Evolutionary conservation across 345 rosid genomes (phyloP), one percentile per base, ranked within the genome.

Genomic region (Luvunga scandens): DNA sequence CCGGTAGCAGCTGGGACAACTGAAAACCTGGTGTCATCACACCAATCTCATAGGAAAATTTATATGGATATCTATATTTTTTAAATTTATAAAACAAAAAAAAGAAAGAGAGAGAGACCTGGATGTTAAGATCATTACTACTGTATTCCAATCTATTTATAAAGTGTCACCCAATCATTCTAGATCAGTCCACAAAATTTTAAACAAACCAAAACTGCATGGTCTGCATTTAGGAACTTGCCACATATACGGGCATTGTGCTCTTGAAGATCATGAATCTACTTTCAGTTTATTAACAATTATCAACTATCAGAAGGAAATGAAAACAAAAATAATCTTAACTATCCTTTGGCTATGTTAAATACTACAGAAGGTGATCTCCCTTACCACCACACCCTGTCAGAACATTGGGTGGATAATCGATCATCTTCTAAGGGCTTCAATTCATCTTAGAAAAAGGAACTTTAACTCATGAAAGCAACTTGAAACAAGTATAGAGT

Each of bases 1-100:
- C 71, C 79, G 53, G 73, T 74, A 66, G 66, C 61, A 31, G 53
- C 72, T 25, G 57, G 75, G 42, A 66, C 24, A 22, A 27, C 38
- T 31, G 76, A 74, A 42, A 73, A 33, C 70, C 73, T 76, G 75
- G 33, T 71, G 73, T 4, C 48, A 68, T 27, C 80, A 62, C 61
- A 71, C 55, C 24, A 59, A 55, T 25, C 2, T 25, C 34, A 14
- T 9, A 5, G 25, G 39, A 30, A 71, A 25, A 71, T 16, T n/a
- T 56, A 39, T 24, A 30, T 0, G 9, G 60, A 48, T 71, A 27
- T 21, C 53, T 22, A 50, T 48, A 12, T 50, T 50, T 50, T 42
- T 42, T 12, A 0, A 10, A 10, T 42, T 42, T 10, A 42, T 10
- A 42, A 42, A 42, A 42, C 12, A 42, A 42, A 42, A 42, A 42